Base-by-base conservation (phyloP, 371 early-diverging fungal genomes). In the Mortierella sp. region DNA sequence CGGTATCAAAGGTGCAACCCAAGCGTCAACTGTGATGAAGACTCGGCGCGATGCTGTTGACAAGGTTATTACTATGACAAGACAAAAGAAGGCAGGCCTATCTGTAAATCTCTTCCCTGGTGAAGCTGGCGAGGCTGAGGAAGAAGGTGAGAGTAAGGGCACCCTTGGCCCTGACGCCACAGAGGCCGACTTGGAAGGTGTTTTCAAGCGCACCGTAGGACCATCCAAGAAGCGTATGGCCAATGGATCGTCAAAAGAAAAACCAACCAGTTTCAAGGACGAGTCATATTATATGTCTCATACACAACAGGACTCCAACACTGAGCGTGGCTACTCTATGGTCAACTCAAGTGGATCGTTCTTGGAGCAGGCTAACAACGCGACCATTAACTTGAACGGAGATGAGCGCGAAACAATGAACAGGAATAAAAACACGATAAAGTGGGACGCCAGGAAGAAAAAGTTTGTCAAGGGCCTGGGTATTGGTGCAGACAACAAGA, bases 371-470 rank as follows among this genome's bases (percentile, higher is more conserved):
- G 96, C 96, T 2, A 86, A 86, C 49, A 85, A 88, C 8, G 96
- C 96, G 0, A 88, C 91, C 4, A 70, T 98, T 54, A 95, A 97
- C 66, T 63, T 97, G 57, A 88, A 89, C 61, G 95, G 93, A 49
- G 98, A 98, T 72, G 98, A 96, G 62, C 88, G 90, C 37, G 93
- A 92, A 29, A 83, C 88, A 9, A 86, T 87, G 72, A 76, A 78
- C 28, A 82, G 86, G 62, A 88, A 85, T 56, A 75, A 81, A 62
- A 92, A 88, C 57, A 85, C 85, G 34, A 72, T 97, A 49, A 89
- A 93, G 49, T 99, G 99, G 99, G 98, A 99, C 79, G 86, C 91
- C 55, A 96, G 93, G 81, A 97, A 98, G 90, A 95, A 95, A 84
- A 93, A 92, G 79, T 98, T 96, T 87, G 91, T 95, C 54, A 82